Evolutionary conservation across 441 rosid species (phyloP), one percentile per base, ranked within the genome.

Genomic region (Populus tomentosa): DNA sequence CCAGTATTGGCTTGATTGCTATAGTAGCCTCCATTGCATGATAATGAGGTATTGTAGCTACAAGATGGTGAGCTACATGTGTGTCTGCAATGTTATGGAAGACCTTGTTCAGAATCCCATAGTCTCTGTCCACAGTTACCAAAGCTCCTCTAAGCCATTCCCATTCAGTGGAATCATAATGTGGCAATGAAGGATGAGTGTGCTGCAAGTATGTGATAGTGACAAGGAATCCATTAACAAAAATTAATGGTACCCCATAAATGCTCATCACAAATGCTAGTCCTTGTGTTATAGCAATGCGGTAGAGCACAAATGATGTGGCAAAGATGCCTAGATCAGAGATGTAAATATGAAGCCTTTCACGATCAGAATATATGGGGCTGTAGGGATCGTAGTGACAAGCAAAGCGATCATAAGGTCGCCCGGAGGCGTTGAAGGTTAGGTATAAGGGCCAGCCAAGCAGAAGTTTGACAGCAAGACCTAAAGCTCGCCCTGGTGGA

Each of bases 361-460:
- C 94, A 0, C 94, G 88, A n/a, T 90, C 87, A 0, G 86, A 79
- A 81, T 86, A 95, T 75, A 95, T 90, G 24, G 98, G 98, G 32
- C 92, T 86, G 6, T 93, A 36, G 0, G 96, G 97, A 78, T 89
- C 84, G 67, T 75, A 95, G 78, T 95, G 98, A 77, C 89, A 86
- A 13, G 94, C 94, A 23, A 90, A 90, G 0, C 94, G 82, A 3
- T 85, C 87, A 62, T 93, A 93, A 0, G 81, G 90, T 79, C 92
- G 82, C 8, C 98, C 98, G 0, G 97, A 89, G 2, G 90, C 94
- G 8, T 93, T 95, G 84, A 92, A 95, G 56, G 89, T 78, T 10
- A 95, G 79, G 80, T 93, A 93, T 70, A 90, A 69, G n/a, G 96
- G 98, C 98, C 97, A 93, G 18, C 97, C 97, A 1, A 95, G 86